phyloP scores from a whole-genome alignment of 495 filamentous ascomycete species.

The Cryomyces antarcticus region DNA sequence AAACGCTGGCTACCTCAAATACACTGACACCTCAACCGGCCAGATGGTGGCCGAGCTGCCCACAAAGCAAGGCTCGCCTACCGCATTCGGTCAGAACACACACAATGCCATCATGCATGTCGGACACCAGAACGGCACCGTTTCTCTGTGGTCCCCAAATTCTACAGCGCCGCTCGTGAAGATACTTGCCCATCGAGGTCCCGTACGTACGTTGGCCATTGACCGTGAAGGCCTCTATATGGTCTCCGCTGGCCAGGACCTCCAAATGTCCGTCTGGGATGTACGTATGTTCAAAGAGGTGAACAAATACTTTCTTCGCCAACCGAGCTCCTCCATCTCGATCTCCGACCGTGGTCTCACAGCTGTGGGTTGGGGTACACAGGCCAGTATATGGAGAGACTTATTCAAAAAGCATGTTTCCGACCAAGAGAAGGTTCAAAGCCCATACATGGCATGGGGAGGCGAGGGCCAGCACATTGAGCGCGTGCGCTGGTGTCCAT shows the following conservation, averaged over 20 bases:
- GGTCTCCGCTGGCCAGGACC: constrained; percentile 81
- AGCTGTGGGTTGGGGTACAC: constrained; percentile 82
- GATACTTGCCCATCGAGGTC: constrained; percentile 79
- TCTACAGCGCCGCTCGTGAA: constrained; percentile 71
- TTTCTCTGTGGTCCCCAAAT: constrained; percentile 94
- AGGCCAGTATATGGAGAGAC: constrained; percentile 73
- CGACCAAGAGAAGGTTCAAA: constrained; percentile 60
- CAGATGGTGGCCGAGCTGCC: constrained; percentile 63
- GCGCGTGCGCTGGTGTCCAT: constrained; percentile 76
- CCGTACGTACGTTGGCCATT: constrained; percentile 69
- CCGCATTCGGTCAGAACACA: constrained; percentile 68
- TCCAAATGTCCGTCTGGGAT: constrained; percentile 89
- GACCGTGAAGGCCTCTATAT: constrained; percentile 88
- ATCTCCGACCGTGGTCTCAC: constrained; percentile 78
- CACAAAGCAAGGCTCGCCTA: constrained; percentile 67
- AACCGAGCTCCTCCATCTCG: constrained; percentile 63
- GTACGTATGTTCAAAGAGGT: constrained; percentile 86
- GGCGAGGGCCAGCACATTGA: constrained; percentile 69
- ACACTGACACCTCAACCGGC: constrained; percentile 87
- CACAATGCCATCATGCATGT: constrained; percentile 79
- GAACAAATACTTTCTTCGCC: constrained; percentile 69
- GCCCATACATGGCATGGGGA: constrained; percentile 85
- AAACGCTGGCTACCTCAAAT: constrained; percentile 71
- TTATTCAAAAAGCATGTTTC: constrained; percentile 47
- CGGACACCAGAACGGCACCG: constrained; percentile 84